Base-by-base conservation (phyloP, 164 flowering plant genomes). In the Santalum album region DNA sequence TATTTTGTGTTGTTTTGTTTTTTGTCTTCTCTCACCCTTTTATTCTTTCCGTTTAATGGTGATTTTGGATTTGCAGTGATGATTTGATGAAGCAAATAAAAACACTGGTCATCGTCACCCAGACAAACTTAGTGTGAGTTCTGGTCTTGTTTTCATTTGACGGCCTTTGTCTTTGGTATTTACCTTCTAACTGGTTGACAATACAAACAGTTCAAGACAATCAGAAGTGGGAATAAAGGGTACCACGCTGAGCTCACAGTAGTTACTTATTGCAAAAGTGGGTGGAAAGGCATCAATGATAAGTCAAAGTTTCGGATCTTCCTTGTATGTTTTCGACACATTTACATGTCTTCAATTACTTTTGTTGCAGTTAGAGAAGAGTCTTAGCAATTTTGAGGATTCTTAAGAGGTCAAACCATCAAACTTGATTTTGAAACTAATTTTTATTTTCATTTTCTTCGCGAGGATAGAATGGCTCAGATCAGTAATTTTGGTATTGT, bases 71-170 rank as follows among this genome's bases (percentile, higher is more conserved):
- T 56, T 60, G 65, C 86, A 94, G 99, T 66, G 82, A 57, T 27
- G 72, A 66, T 68, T 74, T 94, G 69, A 65, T 79, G 70, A 75
- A 75, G 57, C 75, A 82, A 60, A 77, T 94, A 40, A 77, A 71
- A 36, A 75, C 66, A 7, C 71, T 94, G 73, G 97, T 86, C 22
- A 78, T 58, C 85, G 92, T 10, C 96, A 90, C 63, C 92, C 81
- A 0, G 77, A 80, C 25, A 78, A 71, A 60, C 73, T 94, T 57
- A 72, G 66, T 42, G 99, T 90, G 51, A 58, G 87, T 73, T 12
- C 20, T 27, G 17, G 45, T 2, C 21, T 12, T 20, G 46, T 18
- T 23, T 56, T 14, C 49, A 1, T 40, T 18, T 53, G 12, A 27
- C 22, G 11, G 18, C 23, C 18, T 10, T 24, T 39, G 15, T 35